Evolutionary conservation across 2,329 filamentous ascomycete genomes (phyloP).

Genomic region (Colletotrichum paranaense): DNA sequence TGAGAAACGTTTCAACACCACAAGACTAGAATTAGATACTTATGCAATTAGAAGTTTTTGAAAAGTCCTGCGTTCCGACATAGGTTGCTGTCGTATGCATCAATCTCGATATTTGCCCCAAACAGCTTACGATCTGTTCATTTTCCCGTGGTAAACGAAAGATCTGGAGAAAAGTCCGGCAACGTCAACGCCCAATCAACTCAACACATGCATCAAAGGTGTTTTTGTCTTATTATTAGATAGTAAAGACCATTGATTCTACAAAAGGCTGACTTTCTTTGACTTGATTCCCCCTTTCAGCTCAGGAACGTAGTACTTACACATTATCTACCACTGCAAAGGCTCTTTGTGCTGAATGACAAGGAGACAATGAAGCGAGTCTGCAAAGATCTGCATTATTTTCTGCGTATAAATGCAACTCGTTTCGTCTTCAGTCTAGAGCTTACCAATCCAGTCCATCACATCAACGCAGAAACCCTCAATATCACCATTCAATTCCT

Average conservation of each 20-base stretch:
- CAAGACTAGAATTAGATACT: neutral
- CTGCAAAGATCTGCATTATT: neutral
- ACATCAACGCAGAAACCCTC: too few species aligned
- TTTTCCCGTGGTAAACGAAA: neutral
- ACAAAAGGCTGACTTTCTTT: neutral
- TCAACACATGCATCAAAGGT: rapidly evolving
- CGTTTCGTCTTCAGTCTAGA: neutral
- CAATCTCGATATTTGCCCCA: neutral
- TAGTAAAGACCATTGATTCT: neutral
- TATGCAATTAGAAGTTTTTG: neutral
- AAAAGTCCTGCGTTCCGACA: neutral
- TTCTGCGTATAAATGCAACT: neutral
- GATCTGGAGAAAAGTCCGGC: neutral
- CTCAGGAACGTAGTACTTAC: neutral
- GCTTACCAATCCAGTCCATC: neutral
- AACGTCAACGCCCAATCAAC: neutral
- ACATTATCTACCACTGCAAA: neutral
- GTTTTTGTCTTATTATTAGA: neutral
- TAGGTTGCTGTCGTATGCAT: neutral
- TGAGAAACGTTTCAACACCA: neutral
- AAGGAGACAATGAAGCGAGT: neutral
- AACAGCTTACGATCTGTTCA: too few species aligned
- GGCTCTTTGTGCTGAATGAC: neutral
- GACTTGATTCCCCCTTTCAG: neutral
- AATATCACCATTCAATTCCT: too few species aligned